phyloP scores from a whole-genome alignment of 2,329 filamentous ascomycete species.

The Penicillium sp. region DNA sequence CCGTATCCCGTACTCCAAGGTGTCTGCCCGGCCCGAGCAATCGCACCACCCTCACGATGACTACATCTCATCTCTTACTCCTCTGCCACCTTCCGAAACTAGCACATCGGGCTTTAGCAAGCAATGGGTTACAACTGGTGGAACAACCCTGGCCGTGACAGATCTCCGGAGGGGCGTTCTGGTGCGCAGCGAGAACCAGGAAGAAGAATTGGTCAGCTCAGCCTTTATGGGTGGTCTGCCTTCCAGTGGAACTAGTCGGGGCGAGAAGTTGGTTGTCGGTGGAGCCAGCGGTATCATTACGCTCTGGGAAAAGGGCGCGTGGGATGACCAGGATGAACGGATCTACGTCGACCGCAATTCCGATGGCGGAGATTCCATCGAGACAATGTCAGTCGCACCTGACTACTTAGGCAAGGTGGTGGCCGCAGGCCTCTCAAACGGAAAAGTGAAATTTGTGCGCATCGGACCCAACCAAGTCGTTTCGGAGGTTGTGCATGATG shows the following conservation, averaged over 20 bases:
- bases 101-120: conserved; percentile 88
- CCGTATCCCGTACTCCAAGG: conserved; percentile 55
- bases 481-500: conserved; percentile 70
- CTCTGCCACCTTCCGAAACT: conserved; percentile 73
- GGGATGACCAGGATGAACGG: conserved; percentile 92
- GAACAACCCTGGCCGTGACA: conserved; percentile 84
- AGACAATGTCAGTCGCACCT: conserved; percentile 71
- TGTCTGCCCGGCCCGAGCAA: conserved; percentile 66
- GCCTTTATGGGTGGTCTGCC: conserved; percentile 74
- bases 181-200: conserved; percentile 88
- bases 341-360: conserved; percentile 67
- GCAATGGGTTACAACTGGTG: conserved; percentile 92
- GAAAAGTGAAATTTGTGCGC: conserved; percentile 72
- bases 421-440: conserved; percentile 78
- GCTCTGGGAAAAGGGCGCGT: conserved; percentile 88
- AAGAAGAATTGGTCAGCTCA: conserved; percentile 84
- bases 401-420: conserved; percentile 66
- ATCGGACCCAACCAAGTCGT: conserved; percentile 71
- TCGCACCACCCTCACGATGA: conserved; percentile 86
- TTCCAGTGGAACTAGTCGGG: conserved; percentile 63
- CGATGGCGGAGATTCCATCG: conserved; percentile 72
- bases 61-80: conserved; percentile 84
- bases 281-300: conserved; percentile 80
- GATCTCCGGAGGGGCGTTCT: conserved; percentile 84
- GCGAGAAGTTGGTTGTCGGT: conserved; percentile 72